A percentile compares a stretch with the other conserved stretches of the same genome.
Conservation (phyloP, 805 yeast species). For the Saturnispora silvae region DNA sequence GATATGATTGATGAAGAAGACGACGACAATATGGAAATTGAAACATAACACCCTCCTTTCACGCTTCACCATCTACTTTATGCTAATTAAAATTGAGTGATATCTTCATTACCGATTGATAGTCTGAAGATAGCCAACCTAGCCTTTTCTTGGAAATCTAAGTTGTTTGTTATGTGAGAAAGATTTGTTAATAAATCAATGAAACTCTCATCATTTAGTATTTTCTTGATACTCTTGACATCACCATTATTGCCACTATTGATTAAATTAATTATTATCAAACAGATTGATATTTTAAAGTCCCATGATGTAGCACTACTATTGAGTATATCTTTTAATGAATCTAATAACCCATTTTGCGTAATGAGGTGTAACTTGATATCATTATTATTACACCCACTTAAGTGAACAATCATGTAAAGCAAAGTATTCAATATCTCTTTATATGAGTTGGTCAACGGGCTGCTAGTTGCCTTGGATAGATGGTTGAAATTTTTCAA, state of each 20-base stretch:
- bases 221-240: background rate
- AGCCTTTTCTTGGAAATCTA: conserved; percentile 9
- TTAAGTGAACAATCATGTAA: conserved; percentile 5
- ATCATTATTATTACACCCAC: conserved; percentile 2
- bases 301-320: conserved; percentile 6
- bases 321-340: conserved; percentile 2
- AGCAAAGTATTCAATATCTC: conserved; percentile 3
- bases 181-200: conserved; percentile 2
- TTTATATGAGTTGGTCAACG: conserved; percentile 1
- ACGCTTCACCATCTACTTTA: too few species aligned
- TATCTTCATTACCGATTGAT: background rate
- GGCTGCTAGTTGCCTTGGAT: background rate
- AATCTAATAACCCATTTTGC: conserved; percentile 1
- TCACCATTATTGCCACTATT: conserved; percentile 3
- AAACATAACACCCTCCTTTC: conserved; percentile 15
- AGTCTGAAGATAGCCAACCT: conserved; percentile 5
- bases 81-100: conserved; percentile 35
- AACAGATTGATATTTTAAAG: conserved; percentile 4
- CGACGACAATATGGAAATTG: conserved; percentile 51
- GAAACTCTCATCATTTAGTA: conserved; percentile 3
- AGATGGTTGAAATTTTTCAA: conserved; percentile 1
- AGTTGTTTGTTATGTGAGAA: conserved; percentile 4
- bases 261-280: conserved; percentile 3
- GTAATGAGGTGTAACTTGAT: background rate
- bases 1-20: background rate